Percentiles rank a stretch among this genome's conserved stretches.
Conservation (phyloP, 2,329 filamentous ascomycete species). For the Cladosporium sp. region DNA sequence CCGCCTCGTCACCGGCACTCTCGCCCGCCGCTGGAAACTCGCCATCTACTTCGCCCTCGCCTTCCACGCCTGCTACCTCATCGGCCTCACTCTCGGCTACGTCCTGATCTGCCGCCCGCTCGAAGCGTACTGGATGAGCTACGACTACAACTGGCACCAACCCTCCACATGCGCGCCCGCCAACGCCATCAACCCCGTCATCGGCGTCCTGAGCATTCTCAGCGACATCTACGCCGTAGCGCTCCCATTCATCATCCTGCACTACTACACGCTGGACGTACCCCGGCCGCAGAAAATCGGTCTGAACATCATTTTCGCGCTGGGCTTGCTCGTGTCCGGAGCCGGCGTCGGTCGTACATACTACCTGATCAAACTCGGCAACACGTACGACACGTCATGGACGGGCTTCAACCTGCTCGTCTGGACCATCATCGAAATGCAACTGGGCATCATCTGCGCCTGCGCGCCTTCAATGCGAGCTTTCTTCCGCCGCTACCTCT, state of each 20-base stretch:
- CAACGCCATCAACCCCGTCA: constrained; percentile 17
- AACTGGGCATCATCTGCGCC: constrained; percentile 35
- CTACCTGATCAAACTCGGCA: constrained; percentile 26
- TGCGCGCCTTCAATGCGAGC: constrained; percentile 33
- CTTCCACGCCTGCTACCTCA: constrained; percentile 26
- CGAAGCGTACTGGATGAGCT: constrained; percentile 27
- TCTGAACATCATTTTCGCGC: constrained; percentile 27
- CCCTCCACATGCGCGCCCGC: constrained; percentile 22
- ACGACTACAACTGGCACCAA: constrained; percentile 19
- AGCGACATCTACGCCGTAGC: constrained; percentile 30
- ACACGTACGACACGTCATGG: constrained; percentile 28
- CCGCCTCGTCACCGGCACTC: constrained; percentile 26
- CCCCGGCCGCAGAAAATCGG: constrained; percentile 27
- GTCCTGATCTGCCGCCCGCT: constrained; percentile 27
- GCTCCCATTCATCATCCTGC: constrained; percentile 28
- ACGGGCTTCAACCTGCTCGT: constrained; percentile 30
- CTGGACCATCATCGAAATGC: constrained; percentile 32
- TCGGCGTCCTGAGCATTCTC: constrained; percentile 25
- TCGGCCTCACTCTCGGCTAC: constrained; percentile 24
- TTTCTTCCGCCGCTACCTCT: constrained; percentile 32
- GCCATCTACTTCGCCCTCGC: constrained; percentile 25
- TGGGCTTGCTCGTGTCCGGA: constrained; percentile 29
- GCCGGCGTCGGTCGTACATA: constrained; percentile 29
- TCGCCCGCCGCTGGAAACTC: constrained; percentile 25
- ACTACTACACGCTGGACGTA: constrained; percentile 26